Percentiles rank a stretch among this genome's conserved stretches.
phyloP scores from a whole-genome alignment of 192 early-diverging fungal genomes.

The Diversispora epigaea region DNA sequence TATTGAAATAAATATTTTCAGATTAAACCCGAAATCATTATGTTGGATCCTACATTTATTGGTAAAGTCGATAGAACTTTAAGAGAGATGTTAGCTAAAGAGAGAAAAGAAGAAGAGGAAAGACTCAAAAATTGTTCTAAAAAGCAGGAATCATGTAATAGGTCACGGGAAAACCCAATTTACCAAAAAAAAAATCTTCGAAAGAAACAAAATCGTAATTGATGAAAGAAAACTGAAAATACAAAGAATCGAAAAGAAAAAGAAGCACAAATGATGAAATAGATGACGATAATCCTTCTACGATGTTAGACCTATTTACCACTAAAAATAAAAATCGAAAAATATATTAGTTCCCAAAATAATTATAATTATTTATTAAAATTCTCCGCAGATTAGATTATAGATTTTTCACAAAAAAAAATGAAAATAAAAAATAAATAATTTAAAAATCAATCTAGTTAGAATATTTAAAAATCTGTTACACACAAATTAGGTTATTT shows the following conservation, averaged over 20 bases:
- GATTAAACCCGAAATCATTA: slow-evolving; percentile 91
- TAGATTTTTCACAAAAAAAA: no score
- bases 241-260: slow-evolving; percentile 6
- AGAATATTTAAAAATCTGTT: no score
- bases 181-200: slow-evolving; percentile 72
- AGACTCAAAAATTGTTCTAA: slow-evolving; percentile 49
- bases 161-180: slow-evolving; percentile 73
- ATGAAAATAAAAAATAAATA: no score
- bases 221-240: slow-evolving; percentile 55
- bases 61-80: slow-evolving; percentile 74
- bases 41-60: slow-evolving; percentile 77
- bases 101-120: slow-evolving; percentile 55
- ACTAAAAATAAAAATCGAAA: slow-evolving; percentile 6
- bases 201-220: slow-evolving; percentile 79
- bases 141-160: slow-evolving; percentile 56
- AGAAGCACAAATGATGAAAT: background rate
- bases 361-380: no score
- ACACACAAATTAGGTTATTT: no score
- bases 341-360: background rate
- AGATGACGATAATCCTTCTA: background rate
- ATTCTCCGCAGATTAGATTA: no score
- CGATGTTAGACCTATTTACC: background rate
- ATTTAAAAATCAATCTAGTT: no score
- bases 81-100: slow-evolving; percentile 58
- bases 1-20: background rate